These are phyloP conservation scores for Tricholoma sp. DNA, from an alignment of 768 basidiomycete species.

Conservation along the genomic window DNA sequence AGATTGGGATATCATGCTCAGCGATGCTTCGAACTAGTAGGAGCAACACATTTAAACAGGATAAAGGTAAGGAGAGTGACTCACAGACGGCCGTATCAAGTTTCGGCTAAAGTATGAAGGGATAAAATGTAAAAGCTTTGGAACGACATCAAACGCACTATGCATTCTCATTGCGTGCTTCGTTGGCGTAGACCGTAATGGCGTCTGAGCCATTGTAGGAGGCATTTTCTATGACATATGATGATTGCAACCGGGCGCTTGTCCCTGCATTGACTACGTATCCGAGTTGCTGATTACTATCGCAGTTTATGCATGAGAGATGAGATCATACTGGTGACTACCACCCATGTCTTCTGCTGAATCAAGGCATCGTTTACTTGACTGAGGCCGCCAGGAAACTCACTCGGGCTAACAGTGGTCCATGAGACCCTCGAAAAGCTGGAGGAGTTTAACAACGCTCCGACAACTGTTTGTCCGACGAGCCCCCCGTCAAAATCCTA, in stretches of 20 bases:
- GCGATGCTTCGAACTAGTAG: constrained; percentile 28
- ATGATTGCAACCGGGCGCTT: constrained; percentile 28
- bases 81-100: constrained; percentile 27
- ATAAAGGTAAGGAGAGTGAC: neutral
- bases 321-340: constrained; percentile 38
- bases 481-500: constrained; percentile 59
- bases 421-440: constrained; percentile 37
- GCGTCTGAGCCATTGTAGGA: constrained; percentile 44
- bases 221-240: constrained; percentile 34
- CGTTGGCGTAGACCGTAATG: constrained; percentile 41
- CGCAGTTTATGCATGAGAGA: neutral
- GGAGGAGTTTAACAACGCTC: constrained; percentile 25
- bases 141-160: constrained; percentile 36
- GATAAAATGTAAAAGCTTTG: neutral
- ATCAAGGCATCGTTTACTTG: constrained; percentile 41
- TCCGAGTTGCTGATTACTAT: neutral
- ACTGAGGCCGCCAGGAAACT: constrained; percentile 40
- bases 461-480: constrained; percentile 42
- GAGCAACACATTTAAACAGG: neutral
- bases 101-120: constrained; percentile 20
- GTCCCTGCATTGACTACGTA: constrained; percentile 36
- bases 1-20: constrained; percentile 28
- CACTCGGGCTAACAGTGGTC: constrained; percentile 32
- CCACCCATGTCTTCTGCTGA: constrained; percentile 50
- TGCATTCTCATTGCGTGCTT: constrained; percentile 54